A percentile compares a stretch with the other conserved stretches of the same genome.
Evolutionary conservation across 2,329 filamentous ascomycete species (phyloP).

Genomic region (Colletotrichum sp.): DNA sequence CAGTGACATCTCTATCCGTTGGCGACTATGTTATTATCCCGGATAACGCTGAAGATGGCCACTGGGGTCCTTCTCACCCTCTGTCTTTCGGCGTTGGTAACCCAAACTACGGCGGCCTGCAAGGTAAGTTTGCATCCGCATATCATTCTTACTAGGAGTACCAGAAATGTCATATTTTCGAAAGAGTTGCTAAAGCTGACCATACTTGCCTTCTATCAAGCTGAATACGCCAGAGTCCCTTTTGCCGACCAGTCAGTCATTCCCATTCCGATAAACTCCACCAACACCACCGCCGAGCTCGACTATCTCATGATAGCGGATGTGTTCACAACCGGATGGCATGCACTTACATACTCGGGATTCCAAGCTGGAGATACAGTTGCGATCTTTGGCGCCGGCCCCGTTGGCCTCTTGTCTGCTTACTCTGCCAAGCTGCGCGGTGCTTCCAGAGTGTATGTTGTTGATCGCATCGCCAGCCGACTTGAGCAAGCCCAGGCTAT

Average conservation of each 20-base stretch:
- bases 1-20: slow-evolving; percentile 33
- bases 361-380: slow-evolving; percentile 65
- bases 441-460: slow-evolving; percentile 22
- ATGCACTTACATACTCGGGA: slow-evolving; percentile 59
- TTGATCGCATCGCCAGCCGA: slow-evolving; percentile 25
- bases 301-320: slow-evolving; percentile 58
- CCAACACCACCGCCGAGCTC: slow-evolving; percentile 61
- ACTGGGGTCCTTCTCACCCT: background rate
- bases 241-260: slow-evolving; percentile 71
- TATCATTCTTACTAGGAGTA: no score
- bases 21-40: slow-evolving; percentile 45
- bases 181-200: background rate
- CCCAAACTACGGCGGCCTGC: background rate
- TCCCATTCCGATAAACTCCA: slow-evolving; percentile 48
- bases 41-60: slow-evolving; percentile 24
- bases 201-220: background rate
- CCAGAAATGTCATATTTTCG: background rate
- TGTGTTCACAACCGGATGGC: slow-evolving; percentile 58
- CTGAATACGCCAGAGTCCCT: slow-evolving; percentile 65
- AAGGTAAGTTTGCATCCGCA: background rate
- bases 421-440: slow-evolving; percentile 29
- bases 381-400: slow-evolving; percentile 68
- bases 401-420: slow-evolving; percentile 62
- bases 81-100: background rate
- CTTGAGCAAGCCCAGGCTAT: slow-evolving; percentile 23